phyloP scores from a whole-genome alignment of 805 yeast species.

The Yarrowia hollandica region DNA sequence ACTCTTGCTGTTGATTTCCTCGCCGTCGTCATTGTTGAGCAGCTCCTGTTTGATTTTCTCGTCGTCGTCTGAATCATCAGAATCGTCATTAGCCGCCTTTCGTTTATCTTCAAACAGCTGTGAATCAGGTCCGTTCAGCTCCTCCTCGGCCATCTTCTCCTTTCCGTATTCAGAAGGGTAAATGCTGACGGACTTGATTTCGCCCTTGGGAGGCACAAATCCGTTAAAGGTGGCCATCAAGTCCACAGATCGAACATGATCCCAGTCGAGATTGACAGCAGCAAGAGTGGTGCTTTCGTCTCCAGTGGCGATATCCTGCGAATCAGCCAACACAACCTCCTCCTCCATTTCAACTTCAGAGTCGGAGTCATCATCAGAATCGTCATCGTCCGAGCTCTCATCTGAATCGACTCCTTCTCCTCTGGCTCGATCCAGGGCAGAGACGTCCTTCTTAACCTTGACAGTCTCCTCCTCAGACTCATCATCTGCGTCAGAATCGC shows the following conservation, averaged over 20 bases:
- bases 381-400: constrained; percentile 33
- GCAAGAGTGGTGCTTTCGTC: constrained; percentile 84
- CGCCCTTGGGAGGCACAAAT: constrained; percentile 76
- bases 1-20: constrained; percentile 80
- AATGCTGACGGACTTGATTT: constrained; percentile 64
- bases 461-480: constrained; percentile 32
- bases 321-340: constrained; percentile 33
- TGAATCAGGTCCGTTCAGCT: constrained; percentile 86
- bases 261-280: constrained; percentile 97
- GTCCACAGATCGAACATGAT: constrained; percentile 83
- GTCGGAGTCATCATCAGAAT: constrained; percentile 29
- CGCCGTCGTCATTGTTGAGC: constrained; percentile 79
- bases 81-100: constrained; percentile 38
- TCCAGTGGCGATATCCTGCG: constrained; percentile 70
- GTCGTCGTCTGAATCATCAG: constrained; percentile 35
- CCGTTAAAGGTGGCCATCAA: constrained; percentile 77
- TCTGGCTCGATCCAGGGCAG: constrained; percentile 41
- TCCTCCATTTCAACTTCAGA: constrained; percentile 31
- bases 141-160: constrained; percentile 86
- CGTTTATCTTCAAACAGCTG: constrained; percentile 64
- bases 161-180: constrained; percentile 93
- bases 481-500: constrained; percentile 30
- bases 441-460: neutral
- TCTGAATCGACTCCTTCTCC: constrained; percentile 40
- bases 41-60: constrained; percentile 68